phyloP scores from a whole-genome alignment of 768 basidiomycete species.

The Sporobolomyces phaffii region DNA sequence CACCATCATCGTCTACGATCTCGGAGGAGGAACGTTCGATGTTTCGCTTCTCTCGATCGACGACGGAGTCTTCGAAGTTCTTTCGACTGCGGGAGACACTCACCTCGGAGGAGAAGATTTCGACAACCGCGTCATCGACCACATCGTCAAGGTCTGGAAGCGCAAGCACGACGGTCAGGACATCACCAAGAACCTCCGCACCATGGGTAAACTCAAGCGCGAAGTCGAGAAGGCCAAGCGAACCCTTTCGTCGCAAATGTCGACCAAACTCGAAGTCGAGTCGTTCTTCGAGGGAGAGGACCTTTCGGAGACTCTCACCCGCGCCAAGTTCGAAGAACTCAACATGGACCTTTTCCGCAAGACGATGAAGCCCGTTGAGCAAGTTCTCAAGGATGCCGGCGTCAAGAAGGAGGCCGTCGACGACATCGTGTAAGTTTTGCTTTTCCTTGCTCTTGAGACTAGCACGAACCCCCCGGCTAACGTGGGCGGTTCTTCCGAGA shows the following conservation, averaged over 20 bases:
- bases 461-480: too few species aligned
- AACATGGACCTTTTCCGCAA: conserved; percentile 99
- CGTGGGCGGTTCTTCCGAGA: conserved; percentile 54
- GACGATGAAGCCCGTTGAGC: conserved; percentile 99
- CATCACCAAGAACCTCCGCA: conserved; percentile 68
- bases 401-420: conserved; percentile 96
- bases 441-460: too few species aligned
- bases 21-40: conserved; percentile 98
- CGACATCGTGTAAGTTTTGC: conserved; percentile 56
- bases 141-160: conserved; percentile 84
- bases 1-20: conserved; percentile 95
- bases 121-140: conserved; percentile 85
- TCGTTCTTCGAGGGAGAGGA: conserved; percentile 93
- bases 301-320: conserved; percentile 91
- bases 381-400: conserved; percentile 94
- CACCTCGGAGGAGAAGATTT: conserved; percentile 95
- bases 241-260: conserved; percentile 84
- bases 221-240: conserved; percentile 93
- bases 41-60: conserved; percentile 92
- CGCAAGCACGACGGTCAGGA: conserved; percentile 77
- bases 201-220: conserved; percentile 84
- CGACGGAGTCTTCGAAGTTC: conserved; percentile 83
- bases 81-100: conserved; percentile 88
- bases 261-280: conserved; percentile 88
- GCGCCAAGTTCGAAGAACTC: conserved; percentile 97